These are phyloP conservation scores for Lactuca sativa DNA, from an alignment of 129 eudicot genomes.

Conservation along the genomic window DNA sequence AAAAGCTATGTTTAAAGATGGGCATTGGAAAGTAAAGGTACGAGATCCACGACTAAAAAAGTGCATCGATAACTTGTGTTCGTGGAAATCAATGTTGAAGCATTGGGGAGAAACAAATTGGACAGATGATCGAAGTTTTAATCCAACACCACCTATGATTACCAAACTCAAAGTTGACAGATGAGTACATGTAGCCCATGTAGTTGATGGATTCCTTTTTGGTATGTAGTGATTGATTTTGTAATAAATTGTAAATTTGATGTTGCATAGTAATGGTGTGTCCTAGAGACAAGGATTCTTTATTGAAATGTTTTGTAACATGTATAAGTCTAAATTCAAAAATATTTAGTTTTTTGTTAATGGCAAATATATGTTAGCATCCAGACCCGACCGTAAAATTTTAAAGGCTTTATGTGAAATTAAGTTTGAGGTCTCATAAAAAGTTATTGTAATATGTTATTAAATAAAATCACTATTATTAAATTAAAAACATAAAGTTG, in stretches of 20 bases:
- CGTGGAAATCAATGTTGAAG: constrained; percentile 77
- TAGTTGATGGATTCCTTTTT: constrained; percentile 18
- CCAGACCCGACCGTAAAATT: background rate
- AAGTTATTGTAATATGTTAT: too few species aligned
- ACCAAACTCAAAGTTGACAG: constrained; percentile 16
- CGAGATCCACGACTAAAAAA: constrained; percentile 48
- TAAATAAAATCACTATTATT: too few species aligned
- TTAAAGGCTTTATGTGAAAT: too few species aligned
- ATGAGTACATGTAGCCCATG: constrained; percentile 9
- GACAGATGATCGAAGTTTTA: constrained; percentile 60
- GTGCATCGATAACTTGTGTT: constrained; percentile 75
- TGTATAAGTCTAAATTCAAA: background rate
- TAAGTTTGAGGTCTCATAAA: too few species aligned
- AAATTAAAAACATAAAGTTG: too few species aligned
- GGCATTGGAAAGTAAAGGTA: constrained; percentile 69
- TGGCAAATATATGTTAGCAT: background rate
- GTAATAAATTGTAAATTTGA: constrained; percentile 31
- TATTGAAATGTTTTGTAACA: background rate
- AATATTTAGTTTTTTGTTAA: too few species aligned
- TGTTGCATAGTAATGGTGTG: background rate
- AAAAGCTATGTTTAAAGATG: constrained; percentile 50
- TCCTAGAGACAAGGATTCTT: background rate
- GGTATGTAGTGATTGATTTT: constrained; percentile 26
- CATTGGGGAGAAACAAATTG: constrained; percentile 92
- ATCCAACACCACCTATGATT: constrained; percentile 41